A percentile compares a stretch with the other conserved stretches of the same genome.
phyloP scores from a whole-genome alignment of 176 grass and related monocot species.

The Triticum aestivum region DNA sequence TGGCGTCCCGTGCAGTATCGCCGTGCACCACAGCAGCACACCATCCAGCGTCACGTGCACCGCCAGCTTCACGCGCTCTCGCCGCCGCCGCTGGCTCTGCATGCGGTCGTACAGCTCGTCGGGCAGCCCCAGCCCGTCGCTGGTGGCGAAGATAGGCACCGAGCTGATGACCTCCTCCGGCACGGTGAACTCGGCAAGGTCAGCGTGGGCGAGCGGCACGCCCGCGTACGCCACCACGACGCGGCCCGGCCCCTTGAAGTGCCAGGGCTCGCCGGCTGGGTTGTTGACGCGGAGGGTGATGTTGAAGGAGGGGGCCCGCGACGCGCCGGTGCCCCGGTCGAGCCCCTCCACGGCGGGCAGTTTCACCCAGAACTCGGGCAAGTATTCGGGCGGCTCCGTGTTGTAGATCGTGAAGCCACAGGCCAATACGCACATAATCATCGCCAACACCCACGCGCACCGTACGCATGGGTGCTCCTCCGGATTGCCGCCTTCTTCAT shows the following conservation, averaged over 20 bases:
- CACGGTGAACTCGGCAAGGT: constrained; percentile 2
- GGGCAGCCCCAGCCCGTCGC: background rate
- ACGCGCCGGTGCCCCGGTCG: background rate
- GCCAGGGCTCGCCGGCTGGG: background rate
- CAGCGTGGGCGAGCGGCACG: background rate
- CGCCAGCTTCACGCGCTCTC: background rate
- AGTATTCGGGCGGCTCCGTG: background rate
- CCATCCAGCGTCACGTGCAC: background rate
- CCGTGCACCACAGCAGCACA: background rate
- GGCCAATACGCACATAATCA: background rate
- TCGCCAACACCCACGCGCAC: background rate
- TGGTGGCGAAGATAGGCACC: background rate
- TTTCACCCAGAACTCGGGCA: background rate
- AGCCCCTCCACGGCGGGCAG: background rate
- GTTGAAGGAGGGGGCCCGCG: background rate
- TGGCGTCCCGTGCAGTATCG: background rate
- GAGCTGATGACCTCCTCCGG: background rate
- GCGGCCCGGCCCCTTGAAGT: background rate
- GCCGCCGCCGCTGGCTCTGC: background rate
- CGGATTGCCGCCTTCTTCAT: background rate
- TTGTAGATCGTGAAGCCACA: background rate
- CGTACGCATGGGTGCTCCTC: background rate
- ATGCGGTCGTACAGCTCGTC: constrained; percentile 12
- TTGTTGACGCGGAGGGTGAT: constrained; percentile 21
- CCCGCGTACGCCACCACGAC: constrained; percentile 12